Base-by-base conservation (phyloP, 1,284 basidiomycete species). In the Phellopilus nigrolimitatus region DNA sequence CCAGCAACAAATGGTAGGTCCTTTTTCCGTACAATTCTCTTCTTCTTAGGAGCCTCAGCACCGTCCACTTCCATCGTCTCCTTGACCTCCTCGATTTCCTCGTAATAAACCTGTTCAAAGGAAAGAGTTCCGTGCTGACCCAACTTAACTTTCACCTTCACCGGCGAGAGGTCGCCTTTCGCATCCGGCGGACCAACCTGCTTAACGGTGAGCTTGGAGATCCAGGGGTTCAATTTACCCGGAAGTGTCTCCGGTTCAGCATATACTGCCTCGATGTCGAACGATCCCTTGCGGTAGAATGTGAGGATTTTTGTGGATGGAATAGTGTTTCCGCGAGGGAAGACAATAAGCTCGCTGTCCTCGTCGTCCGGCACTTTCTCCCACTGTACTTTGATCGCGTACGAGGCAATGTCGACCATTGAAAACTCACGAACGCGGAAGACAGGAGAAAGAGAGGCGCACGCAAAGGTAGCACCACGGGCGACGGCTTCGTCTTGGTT, bases 401-500 rank as follows among this genome's bases (percentile, higher is more conserved):
- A 95, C 44, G 81, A 75, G 52, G 82, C 78, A 68, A 91, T 83
- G 67, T 97, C 93, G 67, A 82, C 79, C 56, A 93, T 76, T 64
- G 81, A 75, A 74, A 97, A 97, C 57, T 97, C 92, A 60, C 92
- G 85, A 47, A 97, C 93, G 60, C 91, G 88, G 88, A 97, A 97
- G 55, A 94, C 84, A 61, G 94, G 94, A 30, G 92, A 95, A 58
- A 95, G 85, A 74, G 90, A 91, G 33, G 94, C 93, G 66, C 93
- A 95, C 37, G 91, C 82, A 67, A 97, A 94, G 48, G 94, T 95
- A 45, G 93, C 89, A 54, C 94, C 94, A 47, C 94, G 89, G 15
- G 91, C 91, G 58, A 93, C 77, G 56, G 94, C 92, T 73, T 97
- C 94, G 60, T 97, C 94, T 73, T 94, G 91, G 76, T 95, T 97